These are phyloP conservation scores for Tolypocladium amazonense DNA, from an alignment of 2,329 filamentous ascomycete genomes.

Conservation along the genomic window DNA sequence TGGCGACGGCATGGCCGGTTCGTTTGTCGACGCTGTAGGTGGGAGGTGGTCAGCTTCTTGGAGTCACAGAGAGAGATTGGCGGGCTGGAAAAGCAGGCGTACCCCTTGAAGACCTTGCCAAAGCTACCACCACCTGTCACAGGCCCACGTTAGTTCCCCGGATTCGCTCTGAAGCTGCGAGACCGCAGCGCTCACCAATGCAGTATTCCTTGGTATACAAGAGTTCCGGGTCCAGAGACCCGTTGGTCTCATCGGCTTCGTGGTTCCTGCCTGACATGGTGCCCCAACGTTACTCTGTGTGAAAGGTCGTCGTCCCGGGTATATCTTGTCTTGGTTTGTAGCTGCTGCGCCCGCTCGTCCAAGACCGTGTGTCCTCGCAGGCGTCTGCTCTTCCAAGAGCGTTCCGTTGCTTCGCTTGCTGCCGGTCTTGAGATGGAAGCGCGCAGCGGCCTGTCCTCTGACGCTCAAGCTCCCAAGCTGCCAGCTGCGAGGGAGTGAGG, in stretches of 20 bases:
- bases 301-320: background rate
- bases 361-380: background rate
- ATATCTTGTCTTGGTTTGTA: background rate
- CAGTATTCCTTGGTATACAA: slow-evolving; percentile 90
- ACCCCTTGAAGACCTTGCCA: slow-evolving; percentile 98
- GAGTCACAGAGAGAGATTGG: background rate
- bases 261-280: slow-evolving; percentile 39
- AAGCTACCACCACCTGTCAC: slow-evolving; percentile 85
- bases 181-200: slow-evolving; percentile 49
- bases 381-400: background rate
- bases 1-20: slow-evolving; percentile 87
- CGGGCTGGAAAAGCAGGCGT: background rate
- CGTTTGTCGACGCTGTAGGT: slow-evolving; percentile 76
- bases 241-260: slow-evolving; percentile 35
- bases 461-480: background rate
- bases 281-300: background rate
- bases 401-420: background rate
- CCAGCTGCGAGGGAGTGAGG: background rate
- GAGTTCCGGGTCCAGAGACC: slow-evolving; percentile 67
- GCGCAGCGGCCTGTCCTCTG: background rate
- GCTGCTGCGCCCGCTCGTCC: background rate
- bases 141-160: background rate
- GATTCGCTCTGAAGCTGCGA: no score
- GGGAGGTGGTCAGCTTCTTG: background rate
- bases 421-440: background rate